These are phyloP conservation scores for Bipolaris gigantea DNA, from an alignment of 2,329 filamentous ascomycete genomes.

Conservation along the genomic window DNA sequence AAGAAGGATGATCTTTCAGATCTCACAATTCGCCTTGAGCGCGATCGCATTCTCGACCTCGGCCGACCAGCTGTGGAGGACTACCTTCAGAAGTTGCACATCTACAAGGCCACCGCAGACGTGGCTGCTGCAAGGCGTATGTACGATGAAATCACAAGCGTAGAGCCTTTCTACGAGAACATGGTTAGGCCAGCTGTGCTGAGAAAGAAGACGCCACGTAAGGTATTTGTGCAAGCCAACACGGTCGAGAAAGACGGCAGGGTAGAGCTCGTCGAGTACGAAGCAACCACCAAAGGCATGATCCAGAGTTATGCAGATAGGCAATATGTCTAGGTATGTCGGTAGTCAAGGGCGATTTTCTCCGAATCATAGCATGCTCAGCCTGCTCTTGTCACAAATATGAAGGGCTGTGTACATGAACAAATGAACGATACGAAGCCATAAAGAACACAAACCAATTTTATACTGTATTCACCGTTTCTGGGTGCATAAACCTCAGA, in stretches of 20 bases:
- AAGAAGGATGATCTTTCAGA: slow-evolving; percentile 75
- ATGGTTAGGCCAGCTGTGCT: slow-evolving; percentile 77
- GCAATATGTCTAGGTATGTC: slow-evolving; percentile 33
- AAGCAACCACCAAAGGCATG: slow-evolving; percentile 77
- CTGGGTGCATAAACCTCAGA: not conserved
- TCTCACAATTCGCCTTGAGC: slow-evolving; percentile 79
- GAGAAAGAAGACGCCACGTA: slow-evolving; percentile 77
- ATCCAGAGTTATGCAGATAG: slow-evolving; percentile 44
- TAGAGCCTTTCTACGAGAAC: slow-evolving; percentile 82
- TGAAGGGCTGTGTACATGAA: not conserved
- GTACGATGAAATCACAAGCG: slow-evolving; percentile 81
- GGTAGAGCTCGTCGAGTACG: slow-evolving; percentile 79
- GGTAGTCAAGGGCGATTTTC: not conserved
- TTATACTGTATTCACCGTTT: not conserved
- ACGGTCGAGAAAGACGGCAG: slow-evolving; percentile 62
- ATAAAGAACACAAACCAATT: not conserved
- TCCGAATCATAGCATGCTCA: not conserved
- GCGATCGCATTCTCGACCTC: slow-evolving; percentile 80
- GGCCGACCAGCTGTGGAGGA: slow-evolving; percentile 81
- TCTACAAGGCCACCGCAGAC: slow-evolving; percentile 91
- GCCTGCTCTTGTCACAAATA: not conserved
- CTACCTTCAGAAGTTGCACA: slow-evolving; percentile 87
- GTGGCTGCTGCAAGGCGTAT: slow-evolving; percentile 74
- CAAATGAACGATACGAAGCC: not conserved
- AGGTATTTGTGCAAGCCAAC: slow-evolving; percentile 94